Conservation (phyloP, 106 monocot species). For the Iris macrosiphon region DNA sequence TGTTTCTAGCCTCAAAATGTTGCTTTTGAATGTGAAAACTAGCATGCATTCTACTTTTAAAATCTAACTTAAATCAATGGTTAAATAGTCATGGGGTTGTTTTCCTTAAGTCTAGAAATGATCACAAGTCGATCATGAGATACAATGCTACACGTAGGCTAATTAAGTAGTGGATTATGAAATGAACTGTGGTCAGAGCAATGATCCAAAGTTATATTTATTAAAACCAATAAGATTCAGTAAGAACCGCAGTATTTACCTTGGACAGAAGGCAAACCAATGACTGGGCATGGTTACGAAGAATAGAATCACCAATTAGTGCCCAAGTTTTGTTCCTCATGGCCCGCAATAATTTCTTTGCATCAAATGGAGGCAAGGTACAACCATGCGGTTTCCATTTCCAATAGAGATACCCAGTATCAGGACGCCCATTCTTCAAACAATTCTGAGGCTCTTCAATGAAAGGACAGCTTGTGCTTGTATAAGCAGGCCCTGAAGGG, state of each 20-base stretch:
- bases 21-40: too few species aligned
- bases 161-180: too few species aligned
- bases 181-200: too few species aligned
- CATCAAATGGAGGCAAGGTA: constrained; percentile 30
- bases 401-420: constrained; percentile 42
- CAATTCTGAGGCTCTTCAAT: constrained; percentile 49
- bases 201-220: too few species aligned
- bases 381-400: constrained; percentile 52
- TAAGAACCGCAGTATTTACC: constrained; percentile 24
- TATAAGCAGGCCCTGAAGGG: constrained; percentile 42
- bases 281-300: constrained; percentile 46
- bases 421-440: constrained; percentile 51
- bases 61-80: too few species aligned
- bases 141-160: too few species aligned
- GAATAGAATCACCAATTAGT: constrained; percentile 55
- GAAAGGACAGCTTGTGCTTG: constrained; percentile 24
- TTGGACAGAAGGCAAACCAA: constrained; percentile 44
- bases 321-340: constrained; percentile 50
- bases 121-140: too few species aligned
- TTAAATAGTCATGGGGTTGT: too few species aligned
- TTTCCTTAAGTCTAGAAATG: too few species aligned
- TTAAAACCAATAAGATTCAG: too few species aligned
- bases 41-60: too few species aligned
- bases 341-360: constrained; percentile 24
- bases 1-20: too few species aligned